These are phyloP conservation scores for Candida sp. DNA, from an alignment of 1,139 yeast species.

Conservation along the genomic window DNA sequence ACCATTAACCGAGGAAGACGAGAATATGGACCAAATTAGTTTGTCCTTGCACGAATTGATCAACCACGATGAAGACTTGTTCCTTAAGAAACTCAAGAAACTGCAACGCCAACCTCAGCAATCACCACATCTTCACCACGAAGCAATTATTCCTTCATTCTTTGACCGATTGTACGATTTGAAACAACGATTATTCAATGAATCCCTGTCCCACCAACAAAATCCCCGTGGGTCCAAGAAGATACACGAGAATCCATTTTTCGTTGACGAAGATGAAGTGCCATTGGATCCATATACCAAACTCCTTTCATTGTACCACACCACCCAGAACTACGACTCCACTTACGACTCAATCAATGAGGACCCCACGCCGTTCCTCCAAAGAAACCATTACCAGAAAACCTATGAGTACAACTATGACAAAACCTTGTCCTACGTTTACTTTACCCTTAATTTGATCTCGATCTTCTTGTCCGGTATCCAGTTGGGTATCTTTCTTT, in stretches of 20 bases:
- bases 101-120: slow-evolving; percentile 3
- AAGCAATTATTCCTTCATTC: slow-evolving; percentile 6
- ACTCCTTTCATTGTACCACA: slow-evolving; percentile 11
- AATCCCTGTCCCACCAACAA: slow-evolving; percentile 1
- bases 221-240: slow-evolving; percentile 7
- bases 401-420: slow-evolving; percentile 40
- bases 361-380: slow-evolving; percentile 26
- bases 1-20: slow-evolving; percentile 2
- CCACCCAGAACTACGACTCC: slow-evolving; percentile 7
- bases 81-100: neutral
- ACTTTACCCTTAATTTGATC: slow-evolving; percentile 38
- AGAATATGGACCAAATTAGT: neutral
- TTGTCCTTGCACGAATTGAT: slow-evolving; percentile 5
- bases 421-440: slow-evolving; percentile 38
- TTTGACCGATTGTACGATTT: slow-evolving; percentile 13
- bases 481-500: slow-evolving; percentile 46
- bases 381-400: slow-evolving; percentile 22
- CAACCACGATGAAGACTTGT: slow-evolving; percentile 5
- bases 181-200: slow-evolving; percentile 13
- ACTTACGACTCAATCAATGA: slow-evolving; percentile 39
- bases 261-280: slow-evolving; percentile 7
- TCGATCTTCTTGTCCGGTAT: slow-evolving; percentile 47
- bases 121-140: neutral
- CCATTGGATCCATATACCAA: slow-evolving; percentile 16
- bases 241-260: slow-evolving; percentile 12